Evolutionary conservation across 164 flowering plant genomes (phyloP).

Genomic region (Vitis labrusca): DNA sequence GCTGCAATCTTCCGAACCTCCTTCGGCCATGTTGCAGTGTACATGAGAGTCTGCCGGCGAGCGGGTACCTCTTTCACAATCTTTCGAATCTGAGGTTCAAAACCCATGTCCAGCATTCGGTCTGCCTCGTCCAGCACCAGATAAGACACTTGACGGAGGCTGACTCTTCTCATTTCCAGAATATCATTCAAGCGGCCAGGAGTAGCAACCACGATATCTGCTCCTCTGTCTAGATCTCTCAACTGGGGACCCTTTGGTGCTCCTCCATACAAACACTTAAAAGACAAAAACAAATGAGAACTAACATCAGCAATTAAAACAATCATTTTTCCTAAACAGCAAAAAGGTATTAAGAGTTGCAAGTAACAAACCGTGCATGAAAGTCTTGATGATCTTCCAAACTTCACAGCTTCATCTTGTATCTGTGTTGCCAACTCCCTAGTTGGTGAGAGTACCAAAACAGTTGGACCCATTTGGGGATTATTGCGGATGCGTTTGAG

Average conservation of each 20-base stretch:
- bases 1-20: conserved; percentile 91
- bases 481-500: conserved; percentile 56
- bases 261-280: conserved; percentile 87
- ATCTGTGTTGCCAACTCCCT: conserved; percentile 96
- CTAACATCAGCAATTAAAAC: conserved; percentile 2
- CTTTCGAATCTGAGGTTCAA: conserved; percentile 91
- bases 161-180: conserved; percentile 71
- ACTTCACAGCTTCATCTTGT: conserved; percentile 86
- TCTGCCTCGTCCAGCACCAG: conserved; percentile 95
- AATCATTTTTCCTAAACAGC: background rate
- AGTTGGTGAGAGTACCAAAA: conserved; percentile 85
- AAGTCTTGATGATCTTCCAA: conserved; percentile 76
- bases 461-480: conserved; percentile 76
- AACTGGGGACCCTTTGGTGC: conserved; percentile 90
- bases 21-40: conserved; percentile 96
- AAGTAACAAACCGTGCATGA: conserved; percentile 64
- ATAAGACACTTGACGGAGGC: conserved; percentile 75
- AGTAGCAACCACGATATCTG: conserved; percentile 89
- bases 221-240: conserved; percentile 72
- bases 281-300: conserved; percentile 6
- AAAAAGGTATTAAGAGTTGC: background rate
- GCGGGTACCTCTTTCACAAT: conserved; percentile 83
- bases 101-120: conserved; percentile 98
- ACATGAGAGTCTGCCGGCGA: conserved; percentile 91
- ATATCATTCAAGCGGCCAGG: conserved; percentile 95